phyloP scores from a whole-genome alignment of 2,329 filamentous ascomycete genomes.

The Fusarium sp. region DNA sequence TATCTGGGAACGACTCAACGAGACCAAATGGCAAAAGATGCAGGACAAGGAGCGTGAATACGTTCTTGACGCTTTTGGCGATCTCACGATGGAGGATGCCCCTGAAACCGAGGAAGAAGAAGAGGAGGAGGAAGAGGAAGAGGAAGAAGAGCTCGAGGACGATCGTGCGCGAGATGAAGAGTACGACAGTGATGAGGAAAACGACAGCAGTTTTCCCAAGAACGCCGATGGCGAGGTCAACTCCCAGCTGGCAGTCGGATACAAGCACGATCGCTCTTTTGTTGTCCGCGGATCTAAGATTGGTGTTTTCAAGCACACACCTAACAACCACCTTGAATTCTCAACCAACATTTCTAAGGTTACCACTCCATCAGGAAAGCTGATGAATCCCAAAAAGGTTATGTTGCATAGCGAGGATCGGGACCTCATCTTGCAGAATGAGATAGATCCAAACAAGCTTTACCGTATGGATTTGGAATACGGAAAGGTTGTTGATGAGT shows the following conservation, averaged over 20 bases:
- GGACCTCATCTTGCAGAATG: slow-evolving; percentile 90
- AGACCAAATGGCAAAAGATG: slow-evolving; percentile 92
- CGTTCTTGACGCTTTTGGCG: slow-evolving; percentile 93
- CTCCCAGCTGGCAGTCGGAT: slow-evolving; percentile 93
- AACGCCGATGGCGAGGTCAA: slow-evolving; percentile 83
- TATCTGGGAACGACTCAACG: slow-evolving; percentile 95
- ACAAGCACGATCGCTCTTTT: slow-evolving; percentile 96
- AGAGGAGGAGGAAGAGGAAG: slow-evolving; percentile 66
- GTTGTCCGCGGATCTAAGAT: slow-evolving; percentile 98
- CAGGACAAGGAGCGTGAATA: slow-evolving; percentile 95
- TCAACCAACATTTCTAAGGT: slow-evolving; percentile 98
- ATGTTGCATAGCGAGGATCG: slow-evolving; percentile 94
- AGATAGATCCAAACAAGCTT: slow-evolving; percentile 85
- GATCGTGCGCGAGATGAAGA: slow-evolving; percentile 77
- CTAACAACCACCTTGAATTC: slow-evolving; percentile 93
- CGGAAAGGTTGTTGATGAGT: slow-evolving; percentile 97
- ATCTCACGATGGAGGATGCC: slow-evolving; percentile 89
- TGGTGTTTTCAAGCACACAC: slow-evolving; percentile 96
- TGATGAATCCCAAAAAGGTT: slow-evolving; percentile 95
- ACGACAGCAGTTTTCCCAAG: slow-evolving; percentile 78
- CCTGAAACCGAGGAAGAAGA: slow-evolving; percentile 60
- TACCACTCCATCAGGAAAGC: slow-evolving; percentile 84
- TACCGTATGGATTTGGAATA: slow-evolving; percentile 99
- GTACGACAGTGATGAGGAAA: slow-evolving; percentile 78
- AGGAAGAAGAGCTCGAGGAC: slow-evolving; percentile 70